Evolutionary conservation across 345 rosid species (phyloP).

Genomic region (Corchorus capsularis): DNA sequence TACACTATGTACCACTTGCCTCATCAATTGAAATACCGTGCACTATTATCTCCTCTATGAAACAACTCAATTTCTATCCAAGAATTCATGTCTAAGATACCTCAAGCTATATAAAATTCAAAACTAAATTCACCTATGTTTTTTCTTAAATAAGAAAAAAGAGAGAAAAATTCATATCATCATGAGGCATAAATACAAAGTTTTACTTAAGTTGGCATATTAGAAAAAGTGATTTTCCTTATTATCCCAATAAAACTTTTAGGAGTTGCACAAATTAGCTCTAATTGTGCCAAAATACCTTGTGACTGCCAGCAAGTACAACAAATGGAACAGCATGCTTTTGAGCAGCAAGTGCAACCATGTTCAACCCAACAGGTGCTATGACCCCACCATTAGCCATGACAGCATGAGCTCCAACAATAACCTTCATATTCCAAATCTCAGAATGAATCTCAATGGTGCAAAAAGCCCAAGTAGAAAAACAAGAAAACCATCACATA

Average conservation of each 20-base stretch:
- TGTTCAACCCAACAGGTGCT: constrained; percentile 97
- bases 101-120: background rate
- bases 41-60: background rate
- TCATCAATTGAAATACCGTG: background rate
- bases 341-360: constrained; percentile 97
- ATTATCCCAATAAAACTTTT: constrained; percentile 11
- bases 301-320: constrained; percentile 96
- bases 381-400: constrained; percentile 99
- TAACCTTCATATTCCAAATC: constrained; percentile 59
- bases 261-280: background rate
- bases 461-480: constrained; percentile 7
- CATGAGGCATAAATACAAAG: constrained; percentile 10
- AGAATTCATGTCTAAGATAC: background rate
- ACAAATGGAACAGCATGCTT: constrained; percentile 99
- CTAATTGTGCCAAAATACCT: constrained; percentile 48
- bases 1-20: background rate
- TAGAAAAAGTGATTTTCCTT: background rate
- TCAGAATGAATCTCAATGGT: constrained; percentile 18
- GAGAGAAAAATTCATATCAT: background rate
- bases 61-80: background rate
- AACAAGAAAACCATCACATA: constrained; percentile 23
- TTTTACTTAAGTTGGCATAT: background rate
- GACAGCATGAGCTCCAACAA: constrained; percentile 97
- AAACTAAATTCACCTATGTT: background rate
- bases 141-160: background rate